Evolutionary conservation across 352 stramenopile species (phyloP).

Genomic region (Globisporangium takayamanum): DNA sequence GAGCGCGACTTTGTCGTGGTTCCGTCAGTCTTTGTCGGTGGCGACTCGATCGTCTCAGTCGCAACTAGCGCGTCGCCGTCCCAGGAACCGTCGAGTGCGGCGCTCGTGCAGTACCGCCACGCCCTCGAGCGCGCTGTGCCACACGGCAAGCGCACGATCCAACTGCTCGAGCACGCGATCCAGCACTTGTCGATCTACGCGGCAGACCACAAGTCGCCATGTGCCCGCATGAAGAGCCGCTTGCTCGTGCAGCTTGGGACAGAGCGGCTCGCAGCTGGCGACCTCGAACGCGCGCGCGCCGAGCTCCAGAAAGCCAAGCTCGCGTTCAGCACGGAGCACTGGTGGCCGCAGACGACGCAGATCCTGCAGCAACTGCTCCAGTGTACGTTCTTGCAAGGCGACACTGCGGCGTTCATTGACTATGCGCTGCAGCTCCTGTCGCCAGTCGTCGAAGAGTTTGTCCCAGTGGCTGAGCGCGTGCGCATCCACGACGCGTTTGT

Average conservation of each 20-base stretch:
- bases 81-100: constrained; percentile 39
- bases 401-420: constrained; percentile 71
- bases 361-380: constrained; percentile 69
- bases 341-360: constrained; percentile 67
- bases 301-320: constrained; percentile 71
- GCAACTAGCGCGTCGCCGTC: constrained; percentile 15
- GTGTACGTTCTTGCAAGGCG: constrained; percentile 66
- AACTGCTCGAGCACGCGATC: constrained; percentile 69
- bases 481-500: constrained; percentile 56
- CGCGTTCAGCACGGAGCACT: constrained; percentile 53
- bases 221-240: constrained; percentile 67
- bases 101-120: constrained; percentile 63
- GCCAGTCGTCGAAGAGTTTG: constrained; percentile 61
- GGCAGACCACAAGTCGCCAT: constrained; percentile 53
- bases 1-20: constrained; percentile 68
- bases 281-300: constrained; percentile 55
- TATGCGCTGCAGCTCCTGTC: constrained; percentile 74
- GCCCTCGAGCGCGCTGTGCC: constrained; percentile 48
- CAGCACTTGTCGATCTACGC: constrained; percentile 67
- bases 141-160: constrained; percentile 67
- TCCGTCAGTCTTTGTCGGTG: constrained; percentile 61
- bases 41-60: constrained; percentile 58
- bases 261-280: constrained; percentile 59
- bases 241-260: constrained; percentile 67
- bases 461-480: constrained; percentile 46